Conservation (phyloP, 139 green algal genomes). For the Chlorokybus atmophyticus region DNA sequence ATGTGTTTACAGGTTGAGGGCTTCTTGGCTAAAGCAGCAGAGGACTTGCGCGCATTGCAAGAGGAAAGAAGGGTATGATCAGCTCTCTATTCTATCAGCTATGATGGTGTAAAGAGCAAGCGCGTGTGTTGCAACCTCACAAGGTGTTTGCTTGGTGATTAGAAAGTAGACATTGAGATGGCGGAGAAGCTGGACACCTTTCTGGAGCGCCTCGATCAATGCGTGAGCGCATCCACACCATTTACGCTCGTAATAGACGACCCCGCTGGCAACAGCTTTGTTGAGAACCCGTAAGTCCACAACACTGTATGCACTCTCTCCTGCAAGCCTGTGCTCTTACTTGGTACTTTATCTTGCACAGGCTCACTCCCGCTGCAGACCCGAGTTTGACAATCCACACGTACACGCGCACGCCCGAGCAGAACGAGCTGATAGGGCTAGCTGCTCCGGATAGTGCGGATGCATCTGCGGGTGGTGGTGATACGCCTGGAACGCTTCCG, state of each 20-base stretch:
- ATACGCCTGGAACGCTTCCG: neutral
- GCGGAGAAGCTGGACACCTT: slow-evolving; percentile 38
- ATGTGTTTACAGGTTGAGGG: slow-evolving; percentile 32
- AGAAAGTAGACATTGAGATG: slow-evolving; percentile 23
- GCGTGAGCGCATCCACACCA: slow-evolving; percentile 15
- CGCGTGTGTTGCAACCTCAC: neutral
- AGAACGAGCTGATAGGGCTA: slow-evolving; percentile 19
- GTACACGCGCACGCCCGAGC: slow-evolving; percentile 8
- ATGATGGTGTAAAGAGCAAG: neutral
- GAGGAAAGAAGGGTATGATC: slow-evolving; percentile 18
- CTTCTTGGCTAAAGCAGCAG: slow-evolving; percentile 27
- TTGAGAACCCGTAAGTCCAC: slow-evolving; percentile 29
- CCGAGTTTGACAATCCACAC: neutral
- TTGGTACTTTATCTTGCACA: too few relatives aligned
- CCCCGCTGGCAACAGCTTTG: slow-evolving; percentile 43
- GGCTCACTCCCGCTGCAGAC: slow-evolving; percentile 8
- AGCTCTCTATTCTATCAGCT: neutral
- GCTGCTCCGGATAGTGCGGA: neutral
- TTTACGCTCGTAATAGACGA: slow-evolving; percentile 53
- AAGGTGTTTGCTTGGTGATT: neutral
- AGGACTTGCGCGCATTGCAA: slow-evolving; percentile 32
- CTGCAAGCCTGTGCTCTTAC: slow-evolving; percentile 6
- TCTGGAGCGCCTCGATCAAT: slow-evolving; percentile 33
- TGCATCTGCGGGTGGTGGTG: neutral
- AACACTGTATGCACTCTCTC: neutral